phyloP scores from a whole-genome alignment of 73 alveolate genomes.

The Paramecium pentaurelia region DNA sequence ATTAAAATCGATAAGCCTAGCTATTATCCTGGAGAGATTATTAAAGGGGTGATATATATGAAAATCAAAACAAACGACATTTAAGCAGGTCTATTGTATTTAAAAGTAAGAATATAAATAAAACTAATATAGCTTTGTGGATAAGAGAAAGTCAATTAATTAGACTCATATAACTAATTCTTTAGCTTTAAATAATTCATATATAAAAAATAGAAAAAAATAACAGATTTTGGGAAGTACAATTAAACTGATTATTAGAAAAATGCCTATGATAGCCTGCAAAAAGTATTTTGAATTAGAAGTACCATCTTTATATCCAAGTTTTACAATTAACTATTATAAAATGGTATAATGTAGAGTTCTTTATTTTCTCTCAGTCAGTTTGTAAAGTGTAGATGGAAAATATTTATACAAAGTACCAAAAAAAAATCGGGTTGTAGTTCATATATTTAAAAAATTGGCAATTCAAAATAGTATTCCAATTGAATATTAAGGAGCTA shows the following conservation, averaged over 20 bases:
- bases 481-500: neutral
- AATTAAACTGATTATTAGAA: neutral
- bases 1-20: neutral
- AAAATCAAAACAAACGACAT: neutral
- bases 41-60: neutral
- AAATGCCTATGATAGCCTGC: neutral
- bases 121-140: neutral
- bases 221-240: conserved; percentile 12
- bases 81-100: neutral
- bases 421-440: conserved; percentile 9
- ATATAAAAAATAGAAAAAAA: neutral
- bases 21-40: conserved; percentile 12
- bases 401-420: neutral
- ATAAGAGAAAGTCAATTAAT: neutral
- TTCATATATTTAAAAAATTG: neutral
- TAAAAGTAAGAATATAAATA: neutral
- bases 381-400: neutral
- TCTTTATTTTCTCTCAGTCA: neutral
- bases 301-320: neutral
- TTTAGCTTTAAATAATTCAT: neutral
- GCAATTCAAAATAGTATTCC: neutral
- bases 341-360: conserved; percentile 3
- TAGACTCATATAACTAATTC: neutral
- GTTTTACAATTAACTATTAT: conserved; percentile 34
- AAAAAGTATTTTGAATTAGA: conserved; percentile 4